Conservation (phyloP, 345 rosid genomes). For the Lepidium africanum region DNA sequence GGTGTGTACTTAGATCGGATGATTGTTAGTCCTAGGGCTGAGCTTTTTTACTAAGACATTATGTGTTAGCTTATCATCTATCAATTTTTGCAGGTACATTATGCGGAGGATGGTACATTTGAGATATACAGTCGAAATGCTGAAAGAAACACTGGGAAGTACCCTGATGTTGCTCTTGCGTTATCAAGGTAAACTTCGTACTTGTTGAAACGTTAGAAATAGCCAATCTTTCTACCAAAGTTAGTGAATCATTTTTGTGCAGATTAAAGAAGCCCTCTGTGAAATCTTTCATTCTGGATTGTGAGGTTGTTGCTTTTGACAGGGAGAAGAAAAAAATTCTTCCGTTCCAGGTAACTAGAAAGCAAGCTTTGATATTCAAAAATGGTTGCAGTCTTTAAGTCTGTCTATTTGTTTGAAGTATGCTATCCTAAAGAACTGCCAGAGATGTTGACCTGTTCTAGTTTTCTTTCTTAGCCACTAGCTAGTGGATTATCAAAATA, state of each 20-base stretch:
- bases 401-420: neutral
- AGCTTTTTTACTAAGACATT: neutral
- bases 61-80: neutral
- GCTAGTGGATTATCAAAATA: neutral
- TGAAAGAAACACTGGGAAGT: constrained; percentile 85
- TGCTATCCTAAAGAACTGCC: neutral
- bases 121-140: constrained; percentile 97
- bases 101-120: constrained; percentile 72
- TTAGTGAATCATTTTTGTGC: constrained; percentile 22
- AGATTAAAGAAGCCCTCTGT: constrained; percentile 71
- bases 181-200: constrained; percentile 51
- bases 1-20: neutral
- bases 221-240: constrained; percentile 5
- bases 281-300: constrained; percentile 78
- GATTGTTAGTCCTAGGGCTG: neutral
- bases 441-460: neutral
- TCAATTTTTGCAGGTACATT: constrained; percentile 58
- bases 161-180: constrained; percentile 73
- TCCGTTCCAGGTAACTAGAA: constrained; percentile 77
- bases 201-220: constrained; percentile 4
- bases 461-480: neutral
- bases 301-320: constrained; percentile 90
- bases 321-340: constrained; percentile 68
- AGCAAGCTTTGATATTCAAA: constrained; percentile 8
- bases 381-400: neutral